A percentile compares a stretch with the other conserved stretches of the same genome.
phyloP scores from a whole-genome alignment of 441 rosid genomes.

The Pelargonium cotyledonis region DNA sequence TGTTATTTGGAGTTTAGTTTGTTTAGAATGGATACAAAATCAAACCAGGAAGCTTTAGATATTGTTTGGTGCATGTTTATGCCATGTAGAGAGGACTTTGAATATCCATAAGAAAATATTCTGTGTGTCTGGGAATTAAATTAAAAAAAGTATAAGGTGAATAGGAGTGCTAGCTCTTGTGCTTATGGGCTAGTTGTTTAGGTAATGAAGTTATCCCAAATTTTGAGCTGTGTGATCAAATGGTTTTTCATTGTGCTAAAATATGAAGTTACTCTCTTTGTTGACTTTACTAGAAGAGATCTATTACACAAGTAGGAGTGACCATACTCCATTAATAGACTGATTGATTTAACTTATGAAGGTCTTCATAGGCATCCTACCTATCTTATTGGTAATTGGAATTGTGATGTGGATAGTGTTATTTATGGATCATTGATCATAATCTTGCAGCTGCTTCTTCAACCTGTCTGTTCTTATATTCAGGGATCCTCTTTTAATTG shows the following conservation, averaged over 20 bases:
- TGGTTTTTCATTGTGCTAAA: not conserved
- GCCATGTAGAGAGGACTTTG: not conserved
- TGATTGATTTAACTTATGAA: not conserved
- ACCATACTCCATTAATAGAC: not conserved
- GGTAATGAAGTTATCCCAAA: not conserved
- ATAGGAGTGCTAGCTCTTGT: not conserved
- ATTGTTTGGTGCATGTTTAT: not conserved
- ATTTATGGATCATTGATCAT: not conserved
- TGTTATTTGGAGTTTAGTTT: too few species aligned
- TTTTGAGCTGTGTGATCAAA: not conserved
- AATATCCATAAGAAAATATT: not conserved
- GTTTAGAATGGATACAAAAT: too few species aligned
- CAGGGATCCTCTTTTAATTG: constrained; percentile 1
- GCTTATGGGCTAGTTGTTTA: not conserved
- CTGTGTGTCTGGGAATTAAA: not conserved
- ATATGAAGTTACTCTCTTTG: not conserved
- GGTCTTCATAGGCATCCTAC: not conserved
- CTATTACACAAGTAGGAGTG: not conserved
- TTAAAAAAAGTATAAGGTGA: not conserved
- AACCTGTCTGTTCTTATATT: not conserved
- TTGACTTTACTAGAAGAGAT: not conserved
- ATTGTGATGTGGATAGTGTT: not conserved
- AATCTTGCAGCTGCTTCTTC: too few species aligned
- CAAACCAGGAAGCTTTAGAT: not conserved
- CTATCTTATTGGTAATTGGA: not conserved